Percentiles rank a stretch among this genome's conserved stretches.
Evolutionary conservation across 768 basidiomycete species (phyloP).

Genomic region (Crassisporium funariophilum): DNA sequence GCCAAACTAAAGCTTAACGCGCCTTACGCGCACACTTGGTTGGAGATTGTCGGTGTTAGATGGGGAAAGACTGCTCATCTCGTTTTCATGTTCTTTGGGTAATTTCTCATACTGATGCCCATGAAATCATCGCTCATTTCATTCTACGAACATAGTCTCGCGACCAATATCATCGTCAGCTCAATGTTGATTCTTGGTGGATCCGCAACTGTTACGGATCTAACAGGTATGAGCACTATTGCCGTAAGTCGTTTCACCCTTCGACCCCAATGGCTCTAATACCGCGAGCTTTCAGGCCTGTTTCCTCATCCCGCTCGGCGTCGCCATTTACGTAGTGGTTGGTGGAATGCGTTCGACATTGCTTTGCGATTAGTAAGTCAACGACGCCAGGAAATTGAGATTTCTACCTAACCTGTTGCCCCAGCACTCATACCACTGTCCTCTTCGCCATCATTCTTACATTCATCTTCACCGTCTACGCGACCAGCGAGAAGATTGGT

Average conservation of each 20-base stretch:
- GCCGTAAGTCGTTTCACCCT: conserved; percentile 47
- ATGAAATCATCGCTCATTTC: not conserved
- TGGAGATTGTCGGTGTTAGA: conserved; percentile 79
- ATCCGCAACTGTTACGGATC: conserved; percentile 82
- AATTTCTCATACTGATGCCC: conserved; percentile 10
- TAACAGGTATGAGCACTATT: conserved; percentile 90
- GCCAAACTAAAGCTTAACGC: conserved; percentile 93
- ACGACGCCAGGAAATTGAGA: not conserved
- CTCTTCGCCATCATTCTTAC: conserved; percentile 84
- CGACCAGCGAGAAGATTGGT: conserved; percentile 78
- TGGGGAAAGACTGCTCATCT: conserved; percentile 84
- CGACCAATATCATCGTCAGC: conserved; percentile 91
- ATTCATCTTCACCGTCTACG: conserved; percentile 79
- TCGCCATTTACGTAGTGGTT: conserved; percentile 85
- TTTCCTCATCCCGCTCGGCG: conserved; percentile 88
- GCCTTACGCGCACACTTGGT: conserved; percentile 84
- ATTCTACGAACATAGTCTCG: conserved; percentile 47
- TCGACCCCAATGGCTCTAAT: not conserved
- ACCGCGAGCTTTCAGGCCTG: conserved; percentile 54
- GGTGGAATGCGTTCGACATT: conserved; percentile 88
- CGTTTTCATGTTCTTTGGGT: conserved; percentile 90
- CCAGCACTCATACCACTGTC: conserved; percentile 82
- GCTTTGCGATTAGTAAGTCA: conserved; percentile 78
- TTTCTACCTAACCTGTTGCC: not conserved
- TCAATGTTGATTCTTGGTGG: conserved; percentile 81